phyloP scores from a whole-genome alignment of 345 rosid species.

The Acer negundo region DNA sequence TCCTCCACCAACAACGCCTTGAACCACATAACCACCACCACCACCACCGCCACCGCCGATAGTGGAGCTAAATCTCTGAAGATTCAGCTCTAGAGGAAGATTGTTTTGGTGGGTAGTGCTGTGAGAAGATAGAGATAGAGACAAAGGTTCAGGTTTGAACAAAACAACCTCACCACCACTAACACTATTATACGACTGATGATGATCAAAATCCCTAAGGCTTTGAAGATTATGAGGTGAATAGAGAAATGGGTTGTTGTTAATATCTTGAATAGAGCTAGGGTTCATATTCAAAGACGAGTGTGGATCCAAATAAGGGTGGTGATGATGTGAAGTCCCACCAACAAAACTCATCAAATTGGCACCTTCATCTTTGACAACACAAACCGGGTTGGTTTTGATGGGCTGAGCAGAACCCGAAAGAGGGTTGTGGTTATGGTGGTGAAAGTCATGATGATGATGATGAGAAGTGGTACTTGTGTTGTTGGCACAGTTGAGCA shows the following conservation, averaged over 20 bases:
- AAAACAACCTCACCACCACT: slow-evolving; percentile 44
- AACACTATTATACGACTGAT: slow-evolving; percentile 40
- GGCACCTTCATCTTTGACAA: slow-evolving; percentile 46
- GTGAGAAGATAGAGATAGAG: slow-evolving; percentile 72
- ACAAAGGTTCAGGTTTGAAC: slow-evolving; percentile 57
- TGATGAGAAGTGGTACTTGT: slow-evolving; percentile 14
- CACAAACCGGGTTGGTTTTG: slow-evolving; percentile 24
- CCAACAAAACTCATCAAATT: slow-evolving; percentile 50
- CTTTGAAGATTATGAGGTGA: slow-evolving; percentile 48
- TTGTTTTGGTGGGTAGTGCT: slow-evolving; percentile 34
- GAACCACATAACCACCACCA: slow-evolving; percentile 36
- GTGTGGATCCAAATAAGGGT: slow-evolving; percentile 51
- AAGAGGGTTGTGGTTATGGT: slow-evolving; percentile 7
- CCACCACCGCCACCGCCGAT: slow-evolving; percentile 19
- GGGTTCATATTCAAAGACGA: slow-evolving; percentile 48
- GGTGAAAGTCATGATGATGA: slow-evolving; percentile 24
- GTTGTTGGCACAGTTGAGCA: slow-evolving; percentile 36
- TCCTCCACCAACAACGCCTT: slow-evolving; percentile 36
- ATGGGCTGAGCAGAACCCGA: slow-evolving; percentile 17
- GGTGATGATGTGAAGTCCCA: slow-evolving; percentile 36
- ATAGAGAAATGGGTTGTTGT: slow-evolving; percentile 49
- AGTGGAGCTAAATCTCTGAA: slow-evolving; percentile 44
- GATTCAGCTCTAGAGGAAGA: slow-evolving; percentile 52
- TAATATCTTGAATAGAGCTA: slow-evolving; percentile 45
- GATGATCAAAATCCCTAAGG: slow-evolving; percentile 47